phyloP scores from a whole-genome alignment of 345 rosid species.

The Populus tremula region DNA sequence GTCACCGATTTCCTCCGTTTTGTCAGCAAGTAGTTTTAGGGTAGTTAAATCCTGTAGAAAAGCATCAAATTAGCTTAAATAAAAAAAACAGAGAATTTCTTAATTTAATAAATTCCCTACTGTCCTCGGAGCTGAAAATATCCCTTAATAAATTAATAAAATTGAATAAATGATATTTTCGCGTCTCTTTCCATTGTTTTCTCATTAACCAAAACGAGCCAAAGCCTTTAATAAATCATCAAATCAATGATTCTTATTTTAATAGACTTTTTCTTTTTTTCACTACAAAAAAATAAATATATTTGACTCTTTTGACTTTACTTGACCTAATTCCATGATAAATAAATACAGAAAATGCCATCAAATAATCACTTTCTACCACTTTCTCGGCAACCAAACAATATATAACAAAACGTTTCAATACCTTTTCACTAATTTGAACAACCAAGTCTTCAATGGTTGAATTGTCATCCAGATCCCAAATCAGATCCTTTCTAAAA shows the following conservation, averaged over 20 bases:
- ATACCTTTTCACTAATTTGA: constrained; percentile 60
- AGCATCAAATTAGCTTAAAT: not conserved
- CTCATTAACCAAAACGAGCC: no score
- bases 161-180: not conserved
- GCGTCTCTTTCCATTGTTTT: no score
- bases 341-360: no score
- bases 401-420: constrained; percentile 6
- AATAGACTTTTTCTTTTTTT: no score
- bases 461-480: constrained; percentile 55
- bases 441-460: constrained; percentile 51
- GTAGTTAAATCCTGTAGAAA: constrained; percentile 47
- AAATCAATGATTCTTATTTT: no score
- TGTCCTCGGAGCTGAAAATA: not conserved
- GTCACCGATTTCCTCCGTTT: constrained; percentile 47
- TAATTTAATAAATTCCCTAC: no score
- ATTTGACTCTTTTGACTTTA: no score
- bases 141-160: not conserved
- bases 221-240: no score
- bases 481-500: constrained; percentile 49
- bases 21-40: constrained; percentile 54
- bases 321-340: no score
- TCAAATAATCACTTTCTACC: not conserved
- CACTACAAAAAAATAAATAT: no score
- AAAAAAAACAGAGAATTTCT: no score
- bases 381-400: constrained; percentile 11